These are phyloP conservation scores for Stentor roeselii DNA, from an alignment of 73 alveolate genomes.

Conservation along the genomic window DNA sequence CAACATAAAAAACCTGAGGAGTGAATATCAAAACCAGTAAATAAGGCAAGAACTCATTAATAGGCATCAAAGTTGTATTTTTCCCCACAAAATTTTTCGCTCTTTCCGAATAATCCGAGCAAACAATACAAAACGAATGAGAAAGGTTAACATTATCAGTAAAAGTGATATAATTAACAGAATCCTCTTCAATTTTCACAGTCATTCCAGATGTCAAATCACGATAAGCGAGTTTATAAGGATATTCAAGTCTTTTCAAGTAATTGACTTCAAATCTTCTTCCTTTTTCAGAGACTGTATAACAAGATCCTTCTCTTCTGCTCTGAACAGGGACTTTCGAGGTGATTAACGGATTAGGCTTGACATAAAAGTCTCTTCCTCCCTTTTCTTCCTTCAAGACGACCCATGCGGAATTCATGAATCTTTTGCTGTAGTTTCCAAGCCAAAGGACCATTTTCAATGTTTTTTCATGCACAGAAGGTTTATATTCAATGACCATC, in stretches of 20 bases:
- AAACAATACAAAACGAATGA: neutral
- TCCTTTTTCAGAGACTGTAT: neutral
- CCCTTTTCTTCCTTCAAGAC: neutral
- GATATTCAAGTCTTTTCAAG: slow-evolving; percentile 3
- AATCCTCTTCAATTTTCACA: neutral
- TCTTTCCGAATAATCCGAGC: neutral
- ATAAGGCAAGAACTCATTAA: neutral
- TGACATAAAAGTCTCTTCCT: neutral
- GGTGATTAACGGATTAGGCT: neutral
- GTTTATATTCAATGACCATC: too few species aligned
- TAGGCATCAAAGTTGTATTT: neutral
- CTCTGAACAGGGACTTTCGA: neutral
- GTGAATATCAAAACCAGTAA: neutral
- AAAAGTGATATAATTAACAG: neutral
- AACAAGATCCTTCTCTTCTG: neutral
- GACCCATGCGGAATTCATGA: neutral
- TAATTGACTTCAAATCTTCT: neutral
- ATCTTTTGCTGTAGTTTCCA: neutral
- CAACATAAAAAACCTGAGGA: neutral
- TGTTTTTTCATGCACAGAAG: neutral
- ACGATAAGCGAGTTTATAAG: neutral
- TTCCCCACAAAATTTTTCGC: neutral
- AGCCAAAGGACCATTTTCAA: neutral
- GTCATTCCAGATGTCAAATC: neutral
- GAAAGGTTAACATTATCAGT: neutral